Conservation (phyloP, 192 early-diverging fungal genomes). For the Backusella circina region DNA sequence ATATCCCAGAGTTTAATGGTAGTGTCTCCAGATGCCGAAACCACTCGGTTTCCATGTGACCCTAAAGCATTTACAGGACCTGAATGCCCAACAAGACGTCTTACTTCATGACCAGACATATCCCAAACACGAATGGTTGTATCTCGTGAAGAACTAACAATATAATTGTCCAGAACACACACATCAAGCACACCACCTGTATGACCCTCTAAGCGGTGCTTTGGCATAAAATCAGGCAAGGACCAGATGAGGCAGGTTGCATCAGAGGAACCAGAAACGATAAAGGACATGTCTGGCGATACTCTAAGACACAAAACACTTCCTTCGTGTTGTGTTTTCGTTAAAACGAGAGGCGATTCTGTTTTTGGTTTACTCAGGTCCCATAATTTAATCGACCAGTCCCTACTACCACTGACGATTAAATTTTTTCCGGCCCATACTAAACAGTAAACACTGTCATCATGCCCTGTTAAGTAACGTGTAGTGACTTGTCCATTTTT, state of each 20-base stretch:
- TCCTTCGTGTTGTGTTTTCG: conserved; percentile 59
- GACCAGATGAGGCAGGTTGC: conserved; percentile 81
- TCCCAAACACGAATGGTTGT: conserved; percentile 89
- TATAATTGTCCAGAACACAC: conserved; percentile 65
- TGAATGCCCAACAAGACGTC: conserved; percentile 77
- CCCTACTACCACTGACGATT: conserved; percentile 77
- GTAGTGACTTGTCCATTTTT: conserved; percentile 35
- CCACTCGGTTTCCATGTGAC: conserved; percentile 63
- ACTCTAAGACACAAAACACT: conserved; percentile 81
- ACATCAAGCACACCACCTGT: conserved; percentile 81
- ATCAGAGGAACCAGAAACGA: conserved; percentile 89
- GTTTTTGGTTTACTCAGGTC: conserved; percentile 46
- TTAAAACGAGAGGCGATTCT: conserved; percentile 45
- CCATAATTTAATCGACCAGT: conserved; percentile 82
- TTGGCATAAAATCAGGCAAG: conserved; percentile 34
- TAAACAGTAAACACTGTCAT: conserved; percentile 88
- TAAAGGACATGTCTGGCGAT: conserved; percentile 54
- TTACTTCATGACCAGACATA: conserved; percentile 52
- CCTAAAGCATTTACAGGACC: conserved; percentile 96
- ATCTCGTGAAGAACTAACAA: conserved; percentile 94
- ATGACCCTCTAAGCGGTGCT: conserved; percentile 68
- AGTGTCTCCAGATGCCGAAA: conserved; percentile 83
- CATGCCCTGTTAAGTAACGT: conserved; percentile 68
- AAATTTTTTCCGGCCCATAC: conserved; percentile 72
- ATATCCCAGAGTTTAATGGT: conserved; percentile 81